Evolutionary conservation across 2,329 filamentous ascomycete species (phyloP).

Genomic region (Fusarium aywerte): DNA sequence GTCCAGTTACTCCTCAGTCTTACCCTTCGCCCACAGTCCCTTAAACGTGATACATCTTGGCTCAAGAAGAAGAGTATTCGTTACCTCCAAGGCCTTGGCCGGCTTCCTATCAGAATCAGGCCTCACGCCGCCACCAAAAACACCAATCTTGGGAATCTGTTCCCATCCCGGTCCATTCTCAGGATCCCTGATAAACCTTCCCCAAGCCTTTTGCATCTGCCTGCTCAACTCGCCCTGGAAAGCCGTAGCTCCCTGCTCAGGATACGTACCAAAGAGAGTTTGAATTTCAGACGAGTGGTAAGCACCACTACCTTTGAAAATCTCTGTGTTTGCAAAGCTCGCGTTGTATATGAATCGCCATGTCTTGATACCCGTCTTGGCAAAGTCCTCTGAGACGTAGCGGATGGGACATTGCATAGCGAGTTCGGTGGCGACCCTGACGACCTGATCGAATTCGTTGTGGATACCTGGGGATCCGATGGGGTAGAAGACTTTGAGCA

Average conservation of each 20-base stretch:
- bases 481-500: slow-evolving; percentile 26
- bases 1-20: background rate
- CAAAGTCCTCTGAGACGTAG: slow-evolving; percentile 48
- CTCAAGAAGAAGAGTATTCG: slow-evolving; percentile 10
- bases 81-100: slow-evolving; percentile 1
- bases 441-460: slow-evolving; percentile 34
- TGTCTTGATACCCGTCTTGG: slow-evolving; percentile 49
- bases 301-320: slow-evolving; percentile 52
- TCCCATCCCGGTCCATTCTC: slow-evolving; percentile 43
- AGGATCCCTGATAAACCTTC: slow-evolving; percentile 46
- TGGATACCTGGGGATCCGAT: slow-evolving; percentile 28
- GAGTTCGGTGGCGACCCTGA: slow-evolving; percentile 38
- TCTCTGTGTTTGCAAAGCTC: slow-evolving; percentile 59
- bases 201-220: slow-evolving; percentile 47
- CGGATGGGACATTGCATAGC: slow-evolving; percentile 38
- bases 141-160: slow-evolving; percentile 34
- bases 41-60: slow-evolving; percentile 17
- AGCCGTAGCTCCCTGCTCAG: slow-evolving; percentile 19
- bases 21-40: background rate
- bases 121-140: slow-evolving; percentile 42
- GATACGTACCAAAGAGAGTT: slow-evolving; percentile 57
- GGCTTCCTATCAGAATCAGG: slow-evolving; percentile 7
- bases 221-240: slow-evolving; percentile 37
- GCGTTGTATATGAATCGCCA: slow-evolving; percentile 61
- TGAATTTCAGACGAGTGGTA: slow-evolving; percentile 60